Base-by-base conservation (phyloP, 1,284 basidiomycete genomes). In the Malassezia obtusa region DNA sequence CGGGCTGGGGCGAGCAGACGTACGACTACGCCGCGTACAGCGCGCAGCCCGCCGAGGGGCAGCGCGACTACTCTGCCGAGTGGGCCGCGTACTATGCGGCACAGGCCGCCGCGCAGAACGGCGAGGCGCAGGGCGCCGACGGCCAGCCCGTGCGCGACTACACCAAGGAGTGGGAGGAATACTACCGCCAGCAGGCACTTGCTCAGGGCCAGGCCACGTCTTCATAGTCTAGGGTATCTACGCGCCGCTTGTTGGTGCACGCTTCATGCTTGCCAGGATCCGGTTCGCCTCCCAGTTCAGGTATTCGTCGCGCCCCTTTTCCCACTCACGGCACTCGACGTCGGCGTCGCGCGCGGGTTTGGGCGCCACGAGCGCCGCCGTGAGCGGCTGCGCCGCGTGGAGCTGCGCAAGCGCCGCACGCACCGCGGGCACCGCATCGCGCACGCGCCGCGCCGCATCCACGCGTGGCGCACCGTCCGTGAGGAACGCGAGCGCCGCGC, bases 91-190 rank as follows among this genome's bases (percentile, higher is more conserved):
- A 71, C 45, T 71, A 71, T 35, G 66, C 66, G 0, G 62, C 62
- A 6, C 62, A 67, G 22, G 63, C 62, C 1, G 65, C 61, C 0
- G 53, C 14, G 45, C 60, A 17, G 49, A 50, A 24, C 11, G 50
- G 45, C 2, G 50, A n/a, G 9, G 57, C 39, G 3, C 43, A 50
- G 15, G 47, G 39, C 22, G 32, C 22, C 11, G 50, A 52, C 47
- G 53, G 49, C 26, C 21, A 26, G 49, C 45, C 12, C 28, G 45
- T 26, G 33, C 50, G 50, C 26, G 70, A 72, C 49, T 72, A 72
- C 45, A 59, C 64, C 17, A 72, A 72, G 52, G 68, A 72, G 41
- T 72, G 70, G 70, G 68, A 68, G 50, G 70, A 72, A 50, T 63
- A 61, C 43, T 64, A 64, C 36, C 59, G 64, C 0, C 62, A 63